phyloP scores from a whole-genome alignment of 2,329 filamentous ascomycete species.

The Truncatella angustata region DNA sequence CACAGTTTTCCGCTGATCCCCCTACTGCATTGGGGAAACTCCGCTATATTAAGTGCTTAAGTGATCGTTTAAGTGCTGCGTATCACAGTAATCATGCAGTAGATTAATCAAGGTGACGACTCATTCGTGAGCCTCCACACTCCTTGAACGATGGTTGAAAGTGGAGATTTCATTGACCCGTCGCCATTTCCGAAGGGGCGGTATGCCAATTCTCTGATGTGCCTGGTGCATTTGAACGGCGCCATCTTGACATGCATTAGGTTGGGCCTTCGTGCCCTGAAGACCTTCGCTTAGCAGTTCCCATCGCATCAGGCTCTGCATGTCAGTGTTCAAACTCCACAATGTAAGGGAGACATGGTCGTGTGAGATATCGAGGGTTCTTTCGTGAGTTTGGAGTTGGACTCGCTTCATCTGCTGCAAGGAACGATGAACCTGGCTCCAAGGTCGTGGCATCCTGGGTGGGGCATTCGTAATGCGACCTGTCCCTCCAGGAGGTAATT shows the following conservation, averaged over 20 bases:
- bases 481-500: neutral
- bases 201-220: neutral
- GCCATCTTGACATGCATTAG: neutral
- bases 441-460: neutral
- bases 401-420: conserved; percentile 6
- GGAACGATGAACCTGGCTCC: neutral
- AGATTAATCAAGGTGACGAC: conserved; percentile 6
- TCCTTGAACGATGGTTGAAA: no score
- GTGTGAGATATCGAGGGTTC: neutral
- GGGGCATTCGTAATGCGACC: neutral
- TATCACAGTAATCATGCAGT: conserved; percentile 3
- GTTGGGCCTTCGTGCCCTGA: neutral
- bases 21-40: neutral
- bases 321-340: neutral
- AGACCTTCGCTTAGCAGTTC: neutral
- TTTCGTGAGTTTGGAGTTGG: neutral
- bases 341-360: conserved; percentile 1
- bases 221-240: neutral
- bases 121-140: conserved; percentile 7
- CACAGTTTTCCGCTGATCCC: neutral
- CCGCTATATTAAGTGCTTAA: conserved; percentile 4
- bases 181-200: conserved; percentile 3
- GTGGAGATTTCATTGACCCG: conserved; percentile 1
- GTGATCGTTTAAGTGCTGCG: neutral
- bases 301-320: conserved; percentile 4